A percentile compares a stretch with the other conserved stretches of the same genome.
Evolutionary conservation across 2,329 filamentous ascomycete genomes (phyloP).

Genomic region (Fusarium nodosum): DNA sequence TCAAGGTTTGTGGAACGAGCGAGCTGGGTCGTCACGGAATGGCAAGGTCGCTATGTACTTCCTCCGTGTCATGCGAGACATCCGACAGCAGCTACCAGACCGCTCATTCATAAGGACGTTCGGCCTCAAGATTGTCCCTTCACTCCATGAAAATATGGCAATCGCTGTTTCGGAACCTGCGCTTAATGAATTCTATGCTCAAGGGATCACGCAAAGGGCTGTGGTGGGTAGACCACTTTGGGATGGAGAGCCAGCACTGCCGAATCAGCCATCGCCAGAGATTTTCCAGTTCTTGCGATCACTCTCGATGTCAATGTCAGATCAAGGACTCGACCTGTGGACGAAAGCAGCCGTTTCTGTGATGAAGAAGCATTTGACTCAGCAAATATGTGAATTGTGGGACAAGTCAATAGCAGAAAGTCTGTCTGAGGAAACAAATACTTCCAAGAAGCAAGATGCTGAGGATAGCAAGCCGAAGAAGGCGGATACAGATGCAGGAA

Average conservation of each 20-base stretch:
- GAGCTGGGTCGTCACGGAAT: slow-evolving; percentile 61
- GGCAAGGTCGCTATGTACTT: slow-evolving; percentile 74
- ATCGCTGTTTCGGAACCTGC: slow-evolving; percentile 64
- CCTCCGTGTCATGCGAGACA: slow-evolving; percentile 79
- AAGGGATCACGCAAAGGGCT: slow-evolving; percentile 59
- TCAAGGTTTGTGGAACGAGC: slow-evolving; percentile 62
- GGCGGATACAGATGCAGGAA: neutral
- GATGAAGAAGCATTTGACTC: slow-evolving; percentile 71
- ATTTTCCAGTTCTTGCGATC: slow-evolving; percentile 79
- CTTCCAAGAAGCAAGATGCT: slow-evolving; percentile 16
- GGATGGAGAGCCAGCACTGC: slow-evolving; percentile 82
- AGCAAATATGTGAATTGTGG: slow-evolving; percentile 66
- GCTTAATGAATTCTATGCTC: slow-evolving; percentile 62
- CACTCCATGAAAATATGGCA: slow-evolving; percentile 74
- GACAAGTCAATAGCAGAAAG: slow-evolving; percentile 56
- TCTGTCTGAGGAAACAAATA: slow-evolving; percentile 36
- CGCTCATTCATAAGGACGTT: slow-evolving; percentile 66
- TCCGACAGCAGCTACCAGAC: slow-evolving; percentile 75
- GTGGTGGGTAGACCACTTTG: slow-evolving; percentile 78
- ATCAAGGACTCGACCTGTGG: slow-evolving; percentile 84
- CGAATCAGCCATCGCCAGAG: slow-evolving; percentile 81
- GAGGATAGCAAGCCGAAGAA: slow-evolving; percentile 3
- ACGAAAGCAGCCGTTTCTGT: slow-evolving; percentile 73
- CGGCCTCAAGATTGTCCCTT: slow-evolving; percentile 71
- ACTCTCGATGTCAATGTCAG: slow-evolving; percentile 76